Evolutionary conservation across 2,329 filamentous ascomycete species (phyloP).

Genomic region (Hypoxylon sp.): DNA sequence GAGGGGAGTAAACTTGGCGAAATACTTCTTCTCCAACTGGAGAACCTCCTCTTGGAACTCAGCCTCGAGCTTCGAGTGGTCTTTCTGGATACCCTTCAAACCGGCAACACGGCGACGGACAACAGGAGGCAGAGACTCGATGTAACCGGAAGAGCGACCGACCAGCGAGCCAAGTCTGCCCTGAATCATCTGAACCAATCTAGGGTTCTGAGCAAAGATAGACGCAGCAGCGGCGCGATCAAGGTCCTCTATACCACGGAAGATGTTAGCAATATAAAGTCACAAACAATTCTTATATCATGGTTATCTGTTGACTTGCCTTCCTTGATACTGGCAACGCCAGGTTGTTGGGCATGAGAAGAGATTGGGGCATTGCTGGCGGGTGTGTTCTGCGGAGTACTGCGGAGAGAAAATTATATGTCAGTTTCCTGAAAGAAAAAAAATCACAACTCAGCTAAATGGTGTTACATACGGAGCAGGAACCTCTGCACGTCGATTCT

Average conservation of each 20-base stretch:
- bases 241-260: conserved; percentile 79
- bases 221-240: conserved; percentile 89
- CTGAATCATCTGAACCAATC: conserved; percentile 97
- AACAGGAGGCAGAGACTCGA: conserved; percentile 91
- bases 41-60: conserved; percentile 99
- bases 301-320: conserved; percentile 70
- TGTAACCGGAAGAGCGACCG: conserved; percentile 95
- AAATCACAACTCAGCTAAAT: conserved; percentile 16
- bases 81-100: conserved; percentile 97
- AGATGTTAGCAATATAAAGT: conserved; percentile 45
- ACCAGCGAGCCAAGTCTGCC: conserved; percentile 94
- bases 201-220: conserved; percentile 95
- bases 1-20: conserved; percentile 96
- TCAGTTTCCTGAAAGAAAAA: conserved; percentile 46
- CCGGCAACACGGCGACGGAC: conserved; percentile 95
- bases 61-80: conserved; percentile 97
- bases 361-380: conserved; percentile 96
- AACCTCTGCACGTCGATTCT: conserved; percentile 72
- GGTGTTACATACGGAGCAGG: conserved; percentile 69
- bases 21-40: conserved; percentile 99
- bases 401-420: conserved; percentile 64
- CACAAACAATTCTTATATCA: conserved; percentile 4
- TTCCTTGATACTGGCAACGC: conserved; percentile 95
- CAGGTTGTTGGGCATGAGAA: conserved; percentile 95
- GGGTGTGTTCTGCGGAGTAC: conserved; percentile 98